These are phyloP conservation scores for Venturia nashicola DNA, from an alignment of 2,329 filamentous ascomycete genomes.

Conservation along the genomic window DNA sequence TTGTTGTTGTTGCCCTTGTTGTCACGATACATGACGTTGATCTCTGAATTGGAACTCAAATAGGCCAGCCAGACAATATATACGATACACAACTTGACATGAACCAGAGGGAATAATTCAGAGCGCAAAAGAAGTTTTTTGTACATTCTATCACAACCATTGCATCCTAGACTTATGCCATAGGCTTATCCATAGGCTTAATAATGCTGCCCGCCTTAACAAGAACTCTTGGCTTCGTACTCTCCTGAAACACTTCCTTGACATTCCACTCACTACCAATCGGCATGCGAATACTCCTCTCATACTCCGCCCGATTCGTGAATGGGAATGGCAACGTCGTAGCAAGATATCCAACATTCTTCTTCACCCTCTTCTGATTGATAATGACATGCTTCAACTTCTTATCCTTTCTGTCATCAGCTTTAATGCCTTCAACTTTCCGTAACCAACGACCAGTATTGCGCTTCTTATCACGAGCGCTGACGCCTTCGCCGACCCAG, in stretches of 20 bases:
- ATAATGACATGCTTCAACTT: constrained; percentile 80
- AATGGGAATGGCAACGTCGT: constrained; percentile 77
- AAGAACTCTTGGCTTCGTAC: constrained; percentile 78
- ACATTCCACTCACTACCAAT: constrained; percentile 92
- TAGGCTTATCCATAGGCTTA: constrained; percentile 71
- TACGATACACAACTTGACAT: not conserved
- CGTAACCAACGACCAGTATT: constrained; percentile 42
- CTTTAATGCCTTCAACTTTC: constrained; percentile 61
- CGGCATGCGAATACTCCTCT: constrained; percentile 72
- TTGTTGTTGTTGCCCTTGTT: not conserved
- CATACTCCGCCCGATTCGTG: constrained; percentile 79
- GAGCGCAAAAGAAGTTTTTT: not conserved
- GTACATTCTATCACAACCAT: not conserved
- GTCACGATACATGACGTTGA: not conserved
- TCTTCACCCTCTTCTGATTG: constrained; percentile 80
- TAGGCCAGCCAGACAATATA: not conserved
- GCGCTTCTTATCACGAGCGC: constrained; percentile 49
- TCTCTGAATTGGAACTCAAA: not conserved
- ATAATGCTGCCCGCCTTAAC: constrained; percentile 91
- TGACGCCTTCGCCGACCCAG: constrained; percentile 79
- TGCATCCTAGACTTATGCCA: constrained; percentile 27
- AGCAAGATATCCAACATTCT: constrained; percentile 84
- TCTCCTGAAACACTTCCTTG: constrained; percentile 86
- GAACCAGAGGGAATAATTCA: not conserved
- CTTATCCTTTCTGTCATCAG: constrained; percentile 65